Conservation (phyloP, 306 rosid genomes). For the Acacia acuminata region DNA sequence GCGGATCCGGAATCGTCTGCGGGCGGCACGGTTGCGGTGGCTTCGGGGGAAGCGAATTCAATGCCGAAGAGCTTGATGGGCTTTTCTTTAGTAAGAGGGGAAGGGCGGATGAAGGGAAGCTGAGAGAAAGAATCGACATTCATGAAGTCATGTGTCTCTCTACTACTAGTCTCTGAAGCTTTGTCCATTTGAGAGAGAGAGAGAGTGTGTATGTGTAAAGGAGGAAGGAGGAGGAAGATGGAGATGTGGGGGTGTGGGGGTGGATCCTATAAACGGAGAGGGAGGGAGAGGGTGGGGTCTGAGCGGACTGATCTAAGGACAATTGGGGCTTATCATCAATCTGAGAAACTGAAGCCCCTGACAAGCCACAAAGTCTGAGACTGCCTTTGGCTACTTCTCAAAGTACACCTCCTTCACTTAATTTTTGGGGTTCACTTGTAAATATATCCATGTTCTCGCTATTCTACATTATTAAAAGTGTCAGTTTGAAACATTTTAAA, state of each 20-base stretch:
- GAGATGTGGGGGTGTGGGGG: neutral
- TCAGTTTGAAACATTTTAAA: no score
- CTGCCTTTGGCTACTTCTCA: constrained; percentile 61
- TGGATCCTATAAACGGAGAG: constrained; percentile 43
- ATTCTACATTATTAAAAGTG: neutral
- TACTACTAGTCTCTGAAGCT: neutral
- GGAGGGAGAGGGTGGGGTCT: constrained; percentile 33
- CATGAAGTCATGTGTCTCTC: constrained; percentile 92
- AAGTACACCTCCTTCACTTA: constrained; percentile 66
- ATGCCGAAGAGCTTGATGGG: constrained; percentile 81
- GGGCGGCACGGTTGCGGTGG: neutral
- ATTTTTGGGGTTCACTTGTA: constrained; percentile 32
- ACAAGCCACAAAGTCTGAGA: constrained; percentile 70
- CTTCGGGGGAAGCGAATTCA: constrained; percentile 50
- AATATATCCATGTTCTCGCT: neutral
- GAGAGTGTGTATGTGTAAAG: neutral
- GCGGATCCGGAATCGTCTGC: constrained; percentile 37
- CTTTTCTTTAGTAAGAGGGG: constrained; percentile 53
- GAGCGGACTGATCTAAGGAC: constrained; percentile 37
- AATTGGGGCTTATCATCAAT: constrained; percentile 80
- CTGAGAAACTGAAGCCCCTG: constrained; percentile 74
- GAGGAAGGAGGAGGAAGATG: neutral
- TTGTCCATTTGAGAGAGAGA: constrained; percentile 61
- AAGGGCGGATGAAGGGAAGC: constrained; percentile 91
- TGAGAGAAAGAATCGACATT: constrained; percentile 94